Base-by-base conservation (phyloP, 192 early-diverging fungal species). In the Backusella circina region DNA sequence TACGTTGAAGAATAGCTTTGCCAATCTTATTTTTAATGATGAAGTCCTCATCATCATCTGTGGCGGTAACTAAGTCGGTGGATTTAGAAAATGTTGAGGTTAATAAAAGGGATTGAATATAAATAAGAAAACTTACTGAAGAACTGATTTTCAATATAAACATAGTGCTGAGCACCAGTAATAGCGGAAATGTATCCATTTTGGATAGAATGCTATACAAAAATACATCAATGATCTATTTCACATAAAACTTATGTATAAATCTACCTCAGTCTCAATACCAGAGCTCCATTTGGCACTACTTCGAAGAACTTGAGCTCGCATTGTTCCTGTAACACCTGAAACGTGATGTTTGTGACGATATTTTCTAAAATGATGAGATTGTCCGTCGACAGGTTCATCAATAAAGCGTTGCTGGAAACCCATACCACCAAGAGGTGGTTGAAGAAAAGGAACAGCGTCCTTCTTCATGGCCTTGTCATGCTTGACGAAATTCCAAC, bases 141-240 rank as follows among this genome's bases (percentile, higher is more conserved):
- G 84, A 96, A 96, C 77, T 96, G 95, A 79, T 96, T 95, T 76
- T 96, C 95, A 75, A 96, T 96, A 79, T 96, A 95, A 35, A 96
- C 82, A 84, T 91, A 95, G 72, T 95, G 93, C 78, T 94, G 82
- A 30, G 95, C 87, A 33, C 84, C 82, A 32, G 77, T 74, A 78
- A 96, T 96, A 69, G 87, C 82, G 67, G 89, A 84, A 44, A 88
- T 80, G 76, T 96, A 96, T 9, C 94, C 95, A 31, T 88, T 93
- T 75, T 91, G 89, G 77, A 96, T 96, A 35, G 91, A 93, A 80
- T 84, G 85, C 83, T 84, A 77, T 13, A 57, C 26, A 54, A 15
- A 67, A 21, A 5, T 18, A 7, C 4, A n/a, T 47, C 16, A 2
- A 38, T 23, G 23, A 37, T 3, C 5, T 13, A 44, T 72, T 66